These are phyloP conservation scores for Backusella tuberculispora DNA, from an alignment of 192 early-diverging fungal species.

Conservation along the genomic window DNA sequence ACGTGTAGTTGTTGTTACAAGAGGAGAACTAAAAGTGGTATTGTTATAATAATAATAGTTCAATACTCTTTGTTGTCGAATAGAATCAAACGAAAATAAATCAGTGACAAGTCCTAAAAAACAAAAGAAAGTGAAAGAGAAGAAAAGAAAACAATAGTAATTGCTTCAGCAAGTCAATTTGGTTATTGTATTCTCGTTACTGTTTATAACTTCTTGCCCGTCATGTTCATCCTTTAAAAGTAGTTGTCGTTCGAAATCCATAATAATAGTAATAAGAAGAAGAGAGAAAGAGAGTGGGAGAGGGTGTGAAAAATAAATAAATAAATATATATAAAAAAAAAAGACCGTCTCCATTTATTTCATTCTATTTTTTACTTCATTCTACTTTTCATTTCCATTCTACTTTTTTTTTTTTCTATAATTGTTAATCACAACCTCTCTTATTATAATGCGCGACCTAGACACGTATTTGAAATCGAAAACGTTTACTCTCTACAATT, in stretches of 20 bases:
- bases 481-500: too few relatives aligned
- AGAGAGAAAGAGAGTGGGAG: background rate
- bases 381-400: background rate
- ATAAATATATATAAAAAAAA: background rate
- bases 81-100: constrained; percentile 51
- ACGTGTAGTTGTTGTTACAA: constrained; percentile 49
- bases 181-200: background rate
- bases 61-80: constrained; percentile 55
- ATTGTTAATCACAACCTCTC: background rate
- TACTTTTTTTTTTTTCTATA: background rate
- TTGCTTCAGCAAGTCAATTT: background rate
- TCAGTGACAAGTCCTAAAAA: constrained; percentile 45
- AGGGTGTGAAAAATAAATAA: background rate
- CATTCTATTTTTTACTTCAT: background rate
- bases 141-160: too few relatives aligned
- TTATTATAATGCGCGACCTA: too few relatives aligned
- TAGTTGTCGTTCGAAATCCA: constrained; percentile 2
- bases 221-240: background rate
- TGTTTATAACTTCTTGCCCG: background rate
- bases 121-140: background rate
- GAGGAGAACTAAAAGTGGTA: constrained; percentile 52
- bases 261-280: background rate
- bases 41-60: constrained; percentile 56
- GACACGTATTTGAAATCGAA: too few relatives aligned
- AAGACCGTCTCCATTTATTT: background rate